Evolutionary conservation across 257 asterid species (phyloP), one percentile per base, ranked within the genome.

Genomic region (Plectranthus barbatus): DNA sequence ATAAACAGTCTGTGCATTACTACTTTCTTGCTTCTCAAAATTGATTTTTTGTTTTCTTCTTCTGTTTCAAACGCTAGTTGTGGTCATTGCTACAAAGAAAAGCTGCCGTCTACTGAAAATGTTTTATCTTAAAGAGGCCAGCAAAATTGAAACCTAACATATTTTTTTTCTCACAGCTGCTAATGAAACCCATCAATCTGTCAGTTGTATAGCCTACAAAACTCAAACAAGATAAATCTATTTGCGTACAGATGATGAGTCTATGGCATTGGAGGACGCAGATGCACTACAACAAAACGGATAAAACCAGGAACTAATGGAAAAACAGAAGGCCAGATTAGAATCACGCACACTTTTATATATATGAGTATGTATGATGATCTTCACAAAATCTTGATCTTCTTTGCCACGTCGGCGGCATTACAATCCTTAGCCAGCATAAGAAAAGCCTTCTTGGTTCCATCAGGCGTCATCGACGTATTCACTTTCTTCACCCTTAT

Each of bases 381-480:
- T 57, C 48, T 64, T 79, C 77, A 88, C 64, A 85, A 39, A 68
- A 78, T 65, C 18, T 67, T 82, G 19, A 80, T 65, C 72, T 60
- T 83, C 81, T 90, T 90, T 5, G 95, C 94, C 55, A 83, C 67
- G 46, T 84, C 91, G 55, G 72, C 9, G 2, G 90, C 97, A 36
- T 72, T 81, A 46, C 60, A 72, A 9, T 75, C 73, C 0, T 86
- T 74, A 10, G 64, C 65, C 68, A 90, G 76, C 75, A 64, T 71
- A 21, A 84, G 41, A 59, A 36, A 90, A 23, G 90, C 94, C 74
- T 84, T 90, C 92, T 90, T 84, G 9, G 56, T 65, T 20, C 97
- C 94, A 59, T 77, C 80, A 8, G 88, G 88, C 65, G 49, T 60
- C 62, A 81, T 65, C 66, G 70, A 69, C 24, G 97, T 83, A 73